A percentile compares a stretch with the other conserved stretches of the same genome.
phyloP scores from a whole-genome alignment of 108 stramenopile genomes.

The Mayamaea pseudoterrestris region DNA sequence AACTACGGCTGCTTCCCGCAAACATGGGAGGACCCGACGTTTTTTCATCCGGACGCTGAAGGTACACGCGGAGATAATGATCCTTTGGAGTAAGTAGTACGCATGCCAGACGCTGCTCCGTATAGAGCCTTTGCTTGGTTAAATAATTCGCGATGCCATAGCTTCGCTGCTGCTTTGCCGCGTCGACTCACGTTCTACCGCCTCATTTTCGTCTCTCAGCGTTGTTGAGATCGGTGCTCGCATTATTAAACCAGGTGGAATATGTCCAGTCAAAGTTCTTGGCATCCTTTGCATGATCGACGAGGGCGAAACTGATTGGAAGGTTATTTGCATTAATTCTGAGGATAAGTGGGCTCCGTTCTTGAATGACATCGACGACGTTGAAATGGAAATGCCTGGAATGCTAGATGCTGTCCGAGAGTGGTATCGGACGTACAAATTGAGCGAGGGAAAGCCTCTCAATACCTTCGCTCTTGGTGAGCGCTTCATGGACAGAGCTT shows the following conservation, averaged over 20 bases:
- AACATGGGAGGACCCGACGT: slow-evolving; percentile 97
- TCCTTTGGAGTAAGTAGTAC: slow-evolving; percentile 5
- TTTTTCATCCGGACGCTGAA: slow-evolving; percentile 85
- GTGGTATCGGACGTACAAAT: slow-evolving; percentile 99
- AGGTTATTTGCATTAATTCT: slow-evolving; percentile 89
- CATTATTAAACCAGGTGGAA: slow-evolving; percentile 64
- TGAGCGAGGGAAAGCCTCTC: slow-evolving; percentile 96
- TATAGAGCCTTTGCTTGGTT: not conserved
- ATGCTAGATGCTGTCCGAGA: slow-evolving; percentile 83
- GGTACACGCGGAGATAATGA: slow-evolving; percentile 59
- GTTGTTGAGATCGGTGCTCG: slow-evolving; percentile 83
- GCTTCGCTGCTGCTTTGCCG: not conserved
- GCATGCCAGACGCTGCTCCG: too few relatives aligned
- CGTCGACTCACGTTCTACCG: slow-evolving; percentile 94
- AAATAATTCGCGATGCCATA: not conserved
- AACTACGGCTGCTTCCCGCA: slow-evolving; percentile 97
- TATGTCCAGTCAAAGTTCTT: slow-evolving; percentile 93
- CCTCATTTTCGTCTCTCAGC: slow-evolving; percentile 90
- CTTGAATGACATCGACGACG: slow-evolving; percentile 93
- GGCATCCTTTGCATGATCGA: slow-evolving; percentile 97
- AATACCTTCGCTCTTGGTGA: slow-evolving; percentile 92
- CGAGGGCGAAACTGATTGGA: slow-evolving; percentile 98
- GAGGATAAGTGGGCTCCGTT: slow-evolving; percentile 94
- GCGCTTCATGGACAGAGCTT: slow-evolving; percentile 83
- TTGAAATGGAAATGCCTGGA: slow-evolving; percentile 87